Conservation (phyloP, 129 eudicot species). For the Ambrosia artemisiifolia region DNA sequence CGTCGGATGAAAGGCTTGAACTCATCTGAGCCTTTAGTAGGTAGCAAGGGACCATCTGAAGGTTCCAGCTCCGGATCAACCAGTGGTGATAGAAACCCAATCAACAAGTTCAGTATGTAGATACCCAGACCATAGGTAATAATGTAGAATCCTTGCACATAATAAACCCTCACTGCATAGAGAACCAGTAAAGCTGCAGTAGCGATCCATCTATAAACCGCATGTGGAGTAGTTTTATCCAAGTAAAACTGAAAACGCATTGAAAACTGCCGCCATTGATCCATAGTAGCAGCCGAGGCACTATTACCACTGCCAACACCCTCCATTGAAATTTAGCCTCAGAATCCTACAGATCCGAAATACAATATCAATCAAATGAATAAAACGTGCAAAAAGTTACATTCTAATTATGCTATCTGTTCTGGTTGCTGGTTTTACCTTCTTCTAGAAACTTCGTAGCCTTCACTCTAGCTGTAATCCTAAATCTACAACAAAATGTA, state of each 20-base stretch:
- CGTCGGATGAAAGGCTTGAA: slow-evolving; percentile 90
- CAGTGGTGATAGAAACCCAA: slow-evolving; percentile 88
- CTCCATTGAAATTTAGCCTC: slow-evolving; percentile 53
- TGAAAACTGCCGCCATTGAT: slow-evolving; percentile 63
- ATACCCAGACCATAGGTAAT: slow-evolving; percentile 83
- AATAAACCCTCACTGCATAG: slow-evolving; percentile 62
- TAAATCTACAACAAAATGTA: background rate
- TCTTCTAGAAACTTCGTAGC: slow-evolving; percentile 1
- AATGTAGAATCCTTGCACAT: slow-evolving; percentile 75
- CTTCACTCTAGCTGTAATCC: background rate
- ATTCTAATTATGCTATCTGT: background rate
- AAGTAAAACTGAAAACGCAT: slow-evolving; percentile 67
- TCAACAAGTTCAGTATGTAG: slow-evolving; percentile 83
- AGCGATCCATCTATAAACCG: slow-evolving; percentile 71
- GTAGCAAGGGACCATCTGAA: slow-evolving; percentile 67
- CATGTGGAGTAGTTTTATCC: slow-evolving; percentile 81
- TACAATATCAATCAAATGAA: slow-evolving; percentile 21
- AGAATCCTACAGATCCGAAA: slow-evolving; percentile 32
- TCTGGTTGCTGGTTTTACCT: background rate
- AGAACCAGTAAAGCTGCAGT: slow-evolving; percentile 49
- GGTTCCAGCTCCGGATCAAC: slow-evolving; percentile 91
- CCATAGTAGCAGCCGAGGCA: slow-evolving; percentile 46
- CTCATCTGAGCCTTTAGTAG: slow-evolving; percentile 88
- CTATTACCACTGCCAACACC: slow-evolving; percentile 53
- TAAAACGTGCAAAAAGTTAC: background rate